Percentiles rank a stretch among this genome's conserved stretches.
Conservation (phyloP, 768 basidiomycete species). For the Suillus spraguei region DNA sequence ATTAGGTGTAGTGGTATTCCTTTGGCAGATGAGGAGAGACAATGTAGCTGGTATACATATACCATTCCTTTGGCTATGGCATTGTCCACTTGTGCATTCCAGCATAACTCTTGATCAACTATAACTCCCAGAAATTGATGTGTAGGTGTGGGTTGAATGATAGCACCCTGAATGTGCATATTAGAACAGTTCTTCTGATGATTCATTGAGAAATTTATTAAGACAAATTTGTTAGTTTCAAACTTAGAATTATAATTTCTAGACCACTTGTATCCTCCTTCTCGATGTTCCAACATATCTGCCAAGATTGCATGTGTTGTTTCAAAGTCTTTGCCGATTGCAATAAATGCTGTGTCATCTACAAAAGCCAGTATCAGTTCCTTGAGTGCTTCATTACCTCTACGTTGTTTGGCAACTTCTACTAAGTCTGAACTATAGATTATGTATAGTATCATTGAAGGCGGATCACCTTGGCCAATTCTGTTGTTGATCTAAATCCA, state of each 20-base stretch:
- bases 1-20: too few relatives aligned
- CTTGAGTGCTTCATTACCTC: background rate
- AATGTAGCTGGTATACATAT: too few relatives aligned
- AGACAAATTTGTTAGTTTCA: conserved; percentile 16
- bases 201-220: background rate
- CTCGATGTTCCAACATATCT: conserved; percentile 4
- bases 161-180: background rate
- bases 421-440: background rate
- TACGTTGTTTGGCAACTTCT: fast-evolving
- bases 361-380: background rate
- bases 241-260: conserved; percentile 20
- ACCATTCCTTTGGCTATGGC: too few relatives aligned
- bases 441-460: background rate
- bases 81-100: too few relatives aligned
- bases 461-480: background rate
- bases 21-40: too few relatives aligned
- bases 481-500: background rate
- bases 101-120: too few relatives aligned
- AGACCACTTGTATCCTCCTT: conserved; percentile 18
- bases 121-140: too few relatives aligned
- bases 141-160: too few relatives aligned
- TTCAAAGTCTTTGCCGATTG: background rate
- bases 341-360: background rate
- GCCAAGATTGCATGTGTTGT: fast-evolving
- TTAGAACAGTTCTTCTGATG: background rate